A percentile compares a stretch with the other conserved stretches of the same genome.
Evolutionary conservation across 805 yeast species (phyloP).

Genomic region (Yarrowia osloensis): DNA sequence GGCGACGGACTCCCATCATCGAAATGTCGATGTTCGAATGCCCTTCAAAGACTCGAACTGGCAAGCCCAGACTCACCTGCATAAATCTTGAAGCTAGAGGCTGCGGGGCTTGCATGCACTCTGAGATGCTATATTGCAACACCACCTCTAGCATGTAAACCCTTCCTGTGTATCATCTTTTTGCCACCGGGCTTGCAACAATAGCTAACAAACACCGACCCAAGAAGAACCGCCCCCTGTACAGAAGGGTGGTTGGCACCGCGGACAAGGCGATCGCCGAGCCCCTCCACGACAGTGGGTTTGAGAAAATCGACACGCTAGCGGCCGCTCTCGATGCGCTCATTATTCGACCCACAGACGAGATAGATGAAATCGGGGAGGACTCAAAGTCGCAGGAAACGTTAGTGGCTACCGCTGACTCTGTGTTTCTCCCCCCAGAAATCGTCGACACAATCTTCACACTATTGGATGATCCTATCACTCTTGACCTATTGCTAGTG

Average conservation of each 20-base stretch:
- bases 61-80: constrained; percentile 21
- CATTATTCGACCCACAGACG: constrained; percentile 24
- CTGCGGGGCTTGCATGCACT: constrained; percentile 25
- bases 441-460: constrained; percentile 48
- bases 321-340: constrained; percentile 24
- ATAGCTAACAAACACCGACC: constrained; percentile 92
- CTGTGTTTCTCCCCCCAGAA: constrained; percentile 52
- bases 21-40: not conserved
- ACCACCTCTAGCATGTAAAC: constrained; percentile 7
- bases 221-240: constrained; percentile 77
- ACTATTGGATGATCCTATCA: constrained; percentile 37
- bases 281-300: constrained; percentile 25
- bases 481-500: constrained; percentile 52
- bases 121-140: constrained; percentile 4
- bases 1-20: no score
- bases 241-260: constrained; percentile 60
- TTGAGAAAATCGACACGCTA: constrained; percentile 26
- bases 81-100: not conserved
- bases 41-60: constrained; percentile 1
- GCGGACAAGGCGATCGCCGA: constrained; percentile 39
- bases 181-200: constrained; percentile 29
- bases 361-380: constrained; percentile 26
- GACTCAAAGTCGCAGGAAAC: constrained; percentile 42
- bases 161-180: constrained; percentile 13
- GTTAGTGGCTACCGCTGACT: constrained; percentile 43